Evolutionary conservation across 2,329 filamentous ascomycete genomes (phyloP).

Genomic region (Emmonsiellopsis sp.): DNA sequence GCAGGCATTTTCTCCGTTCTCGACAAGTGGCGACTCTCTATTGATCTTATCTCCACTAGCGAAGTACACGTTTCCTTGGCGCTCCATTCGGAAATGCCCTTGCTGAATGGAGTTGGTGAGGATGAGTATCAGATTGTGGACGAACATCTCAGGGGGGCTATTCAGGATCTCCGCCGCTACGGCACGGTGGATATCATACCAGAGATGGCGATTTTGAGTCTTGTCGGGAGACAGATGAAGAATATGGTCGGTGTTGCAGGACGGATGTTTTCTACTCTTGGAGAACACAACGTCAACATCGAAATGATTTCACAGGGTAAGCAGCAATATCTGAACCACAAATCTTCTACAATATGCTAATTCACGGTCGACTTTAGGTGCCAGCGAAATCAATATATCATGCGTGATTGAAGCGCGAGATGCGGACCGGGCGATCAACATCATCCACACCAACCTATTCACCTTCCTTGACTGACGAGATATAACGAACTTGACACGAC

Average conservation of each 20-base stretch:
- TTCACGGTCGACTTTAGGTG: slow-evolving; percentile 48
- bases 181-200: slow-evolving; percentile 85
- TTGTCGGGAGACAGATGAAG: slow-evolving; percentile 94
- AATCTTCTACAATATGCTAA: slow-evolving; percentile 9
- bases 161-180: slow-evolving; percentile 65
- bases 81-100: slow-evolving; percentile 65
- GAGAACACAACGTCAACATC: slow-evolving; percentile 89
- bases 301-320: slow-evolving; percentile 99
- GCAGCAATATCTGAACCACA: slow-evolving; percentile 14
- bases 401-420: slow-evolving; percentile 92
- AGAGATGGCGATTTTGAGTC: slow-evolving; percentile 89
- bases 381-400: slow-evolving; percentile 98
- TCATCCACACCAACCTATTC: slow-evolving; percentile 92
- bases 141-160: slow-evolving; percentile 55
- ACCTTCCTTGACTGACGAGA: slow-evolving; percentile 69
- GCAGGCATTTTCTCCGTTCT: slow-evolving; percentile 88
- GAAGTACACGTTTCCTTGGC: slow-evolving; percentile 98
- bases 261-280: slow-evolving; percentile 88
- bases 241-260: slow-evolving; percentile 94
- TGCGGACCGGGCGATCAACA: slow-evolving; percentile 87
- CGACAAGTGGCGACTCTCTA: slow-evolving; percentile 75
- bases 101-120: slow-evolving; percentile 40
- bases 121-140: slow-evolving; percentile 48
- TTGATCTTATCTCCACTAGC: slow-evolving; percentile 91
- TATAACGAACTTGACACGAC: background rate